Base-by-base conservation (phyloP, 371 early-diverging fungal genomes). In the Sanchytrium tribonematis region DNA sequence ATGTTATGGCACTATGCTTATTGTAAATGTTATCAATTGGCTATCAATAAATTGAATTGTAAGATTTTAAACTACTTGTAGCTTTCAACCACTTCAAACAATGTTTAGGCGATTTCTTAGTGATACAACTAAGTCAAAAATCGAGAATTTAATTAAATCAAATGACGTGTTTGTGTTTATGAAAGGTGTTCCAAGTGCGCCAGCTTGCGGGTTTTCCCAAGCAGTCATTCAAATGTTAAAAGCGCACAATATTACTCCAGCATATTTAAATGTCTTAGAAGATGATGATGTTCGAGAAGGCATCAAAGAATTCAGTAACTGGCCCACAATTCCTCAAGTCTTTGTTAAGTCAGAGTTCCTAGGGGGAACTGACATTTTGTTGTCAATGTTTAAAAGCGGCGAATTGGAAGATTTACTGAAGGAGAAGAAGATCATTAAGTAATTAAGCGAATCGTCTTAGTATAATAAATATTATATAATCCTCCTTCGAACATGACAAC, bases 251-350 rank as follows among this genome's bases (percentile, higher is more conserved):
- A 32, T n/a, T 0, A 29, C 16, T 73, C 1, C 67, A 17, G 48
- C 16, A 48, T 48, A 48, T 48, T 67, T 88, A 74, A 89, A 96
- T 75, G 88, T 93, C 28, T 78, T 93, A 70, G 88, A 86, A 68
- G 92, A 96, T 75, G 82, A 83, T 30, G 91, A 92, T 66, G 78
- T 96, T 69, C 83, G 97, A 74, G 78, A 81, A 31, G 91, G 93
- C 68, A 86, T 94, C 79, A 96, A 93, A 78, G 93, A 91, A 78
- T 96, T 83, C 80, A 83, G 84, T 30, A 78, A 81, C 68, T 97
- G 98, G 98, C 95, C 94, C 12, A 98, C 98, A 22, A 90, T 94
- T 77, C 98, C 98, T 31, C 98, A 97, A 80, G 86, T 97, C 2
- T 98, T 89, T 74, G 82, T 96, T 75, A 87, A 91, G 77, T 92